Evolutionary conservation across 768 basidiomycete genomes (phyloP).

Genomic region (Suillus placidus): DNA sequence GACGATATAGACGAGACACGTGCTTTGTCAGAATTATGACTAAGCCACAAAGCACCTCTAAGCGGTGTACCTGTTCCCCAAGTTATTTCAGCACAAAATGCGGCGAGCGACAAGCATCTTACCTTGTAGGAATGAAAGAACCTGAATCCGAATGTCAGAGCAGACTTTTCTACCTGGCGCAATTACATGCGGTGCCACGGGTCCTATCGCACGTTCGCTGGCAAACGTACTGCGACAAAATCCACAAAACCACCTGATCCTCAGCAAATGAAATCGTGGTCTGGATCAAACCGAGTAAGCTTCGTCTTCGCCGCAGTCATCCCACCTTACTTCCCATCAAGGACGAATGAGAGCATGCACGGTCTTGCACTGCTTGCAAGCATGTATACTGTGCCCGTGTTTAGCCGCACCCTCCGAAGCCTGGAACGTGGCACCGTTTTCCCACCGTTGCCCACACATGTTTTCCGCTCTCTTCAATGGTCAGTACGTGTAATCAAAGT

Average conservation of each 20-base stretch:
- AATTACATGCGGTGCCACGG: slow-evolving; percentile 35
- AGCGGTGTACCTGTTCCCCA: background rate
- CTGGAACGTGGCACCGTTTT: slow-evolving; percentile 21
- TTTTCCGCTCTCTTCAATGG: background rate
- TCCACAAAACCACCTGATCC: slow-evolving; percentile 1
- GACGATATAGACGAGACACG: slow-evolving; percentile 40
- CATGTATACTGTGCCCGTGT: slow-evolving; percentile 1
- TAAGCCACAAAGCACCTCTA: slow-evolving; percentile 24
- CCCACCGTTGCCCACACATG: slow-evolving; percentile 4
- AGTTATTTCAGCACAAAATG: background rate
- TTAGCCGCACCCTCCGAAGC: slow-evolving; percentile 3
- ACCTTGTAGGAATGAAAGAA: slow-evolving; percentile 18
- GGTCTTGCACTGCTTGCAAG: slow-evolving; percentile 19
- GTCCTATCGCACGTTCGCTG: slow-evolving; percentile 40
- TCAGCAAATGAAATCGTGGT: slow-evolving; percentile 1
- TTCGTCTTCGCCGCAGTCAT: background rate
- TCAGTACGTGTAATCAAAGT: background rate
- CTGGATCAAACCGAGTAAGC: background rate
- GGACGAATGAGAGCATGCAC: slow-evolving; percentile 29
- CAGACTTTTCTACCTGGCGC: slow-evolving; percentile 31
- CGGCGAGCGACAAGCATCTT: slow-evolving; percentile 11
- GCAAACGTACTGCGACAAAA: slow-evolving; percentile 16
- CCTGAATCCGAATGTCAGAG: slow-evolving; percentile 13
- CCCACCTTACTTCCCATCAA: slow-evolving; percentile 17
- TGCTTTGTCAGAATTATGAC: slow-evolving; percentile 34